Evolutionary conservation across 139 green algal genomes (phyloP), one percentile per base, ranked within the genome.

Genomic region (Klebsormidium nitens): DNA sequence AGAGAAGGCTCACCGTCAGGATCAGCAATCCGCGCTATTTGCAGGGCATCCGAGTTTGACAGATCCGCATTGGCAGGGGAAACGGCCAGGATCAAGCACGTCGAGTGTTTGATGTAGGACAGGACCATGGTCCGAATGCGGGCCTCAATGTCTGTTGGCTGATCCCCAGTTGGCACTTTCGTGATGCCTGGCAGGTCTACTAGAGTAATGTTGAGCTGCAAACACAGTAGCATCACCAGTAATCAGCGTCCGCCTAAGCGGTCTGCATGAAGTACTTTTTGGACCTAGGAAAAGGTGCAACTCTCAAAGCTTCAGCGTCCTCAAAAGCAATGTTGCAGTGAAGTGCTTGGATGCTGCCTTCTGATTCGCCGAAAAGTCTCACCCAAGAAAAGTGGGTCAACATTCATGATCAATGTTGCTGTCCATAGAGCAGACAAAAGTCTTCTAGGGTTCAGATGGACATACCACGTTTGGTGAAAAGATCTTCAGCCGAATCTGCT

Each of bases 101-200:
- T 91, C 23, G 90, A 88, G 28, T 90, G 74, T 31, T 87, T 79
- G 71, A 98, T 94, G 84, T 93, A 96, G 36, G 87, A 81, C 36
- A 90, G 71, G 46, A 95, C 84, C 89, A 98, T 92, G 44, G 84
- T 77, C 0, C 91, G 74, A 60, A 96, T 87, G 34, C 84, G 84
- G 17, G 69, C 79, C 82, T 98, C 93, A 61, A 99, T 97, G 83
- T 99, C 91, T 8, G 56, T 67, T 8, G 94, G 94, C 83, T 99
- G 94, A 75, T 97, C 92, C 2, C 93, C 94, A n/a, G 98, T 92
- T 0, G 94, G 91, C 19, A 85, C 80, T 40, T 85, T 84, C 40
- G 93, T 95, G 58, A 99, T 91, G 60, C 94, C 94, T 0, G 94
- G 94, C 48, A 99, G 85, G 78, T 99, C 93, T 32, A 99, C 93